Evolutionary conservation across 2,329 filamentous ascomycete species (phyloP).

Genomic region (Fusarium goolgardi): DNA sequence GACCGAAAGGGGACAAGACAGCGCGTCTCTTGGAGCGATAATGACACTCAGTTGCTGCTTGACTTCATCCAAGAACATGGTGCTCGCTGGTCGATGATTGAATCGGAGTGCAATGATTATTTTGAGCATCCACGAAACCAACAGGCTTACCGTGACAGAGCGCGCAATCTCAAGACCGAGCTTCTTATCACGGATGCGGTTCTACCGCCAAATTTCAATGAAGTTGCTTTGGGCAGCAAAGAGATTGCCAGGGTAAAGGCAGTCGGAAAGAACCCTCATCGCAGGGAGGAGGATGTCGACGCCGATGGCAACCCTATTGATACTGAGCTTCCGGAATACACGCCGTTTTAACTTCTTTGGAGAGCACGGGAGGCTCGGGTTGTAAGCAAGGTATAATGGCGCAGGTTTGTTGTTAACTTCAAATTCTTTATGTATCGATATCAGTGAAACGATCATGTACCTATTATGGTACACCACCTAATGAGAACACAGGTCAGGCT

Average conservation of each 20-base stretch:
- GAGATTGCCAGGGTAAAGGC: constrained; percentile 57
- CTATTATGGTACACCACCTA: no score
- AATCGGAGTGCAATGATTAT: constrained; percentile 45
- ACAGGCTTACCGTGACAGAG: constrained; percentile 68
- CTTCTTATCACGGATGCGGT: constrained; percentile 58
- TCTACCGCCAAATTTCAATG: constrained; percentile 63
- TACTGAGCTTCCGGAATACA: constrained; percentile 46
- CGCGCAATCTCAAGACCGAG: constrained; percentile 67
- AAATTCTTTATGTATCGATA: neutral
- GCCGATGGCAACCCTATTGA: constrained; percentile 54
- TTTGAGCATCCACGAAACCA: constrained; percentile 63
- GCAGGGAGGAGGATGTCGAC: constrained; percentile 61
- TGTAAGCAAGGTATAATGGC: neutral
- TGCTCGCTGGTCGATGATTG: constrained; percentile 51
- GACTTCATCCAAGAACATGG: constrained; percentile 52
- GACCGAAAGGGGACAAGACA: constrained; percentile 31
- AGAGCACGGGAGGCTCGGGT: neutral
- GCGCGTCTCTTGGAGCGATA: constrained; percentile 56
- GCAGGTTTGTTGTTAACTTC: neutral
- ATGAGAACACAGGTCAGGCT: neutral
- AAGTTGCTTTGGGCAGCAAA: constrained; percentile 62
- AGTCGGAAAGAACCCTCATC: constrained; percentile 61
- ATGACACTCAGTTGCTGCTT: constrained; percentile 58
- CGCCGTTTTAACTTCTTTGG: constrained; percentile 7
- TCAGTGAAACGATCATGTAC: neutral